These are phyloP conservation scores for Nicotiana paniculata DNA, from an alignment of 257 asterid genomes.

Conservation along the genomic window DNA sequence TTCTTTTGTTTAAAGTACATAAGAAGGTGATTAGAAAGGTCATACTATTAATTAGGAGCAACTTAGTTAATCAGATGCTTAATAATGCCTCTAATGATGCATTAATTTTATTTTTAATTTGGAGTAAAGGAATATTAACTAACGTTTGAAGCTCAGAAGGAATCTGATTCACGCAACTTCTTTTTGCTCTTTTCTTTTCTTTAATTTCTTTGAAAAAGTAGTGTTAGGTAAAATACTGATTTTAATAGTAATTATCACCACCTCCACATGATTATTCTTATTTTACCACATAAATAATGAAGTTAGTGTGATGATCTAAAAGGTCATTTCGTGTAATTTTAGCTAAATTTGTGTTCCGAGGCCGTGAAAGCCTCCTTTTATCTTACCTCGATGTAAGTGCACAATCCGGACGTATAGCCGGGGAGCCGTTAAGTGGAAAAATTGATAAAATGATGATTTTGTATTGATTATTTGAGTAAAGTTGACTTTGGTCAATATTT, in stretches of 20 bases:
- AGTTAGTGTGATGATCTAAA: no score
- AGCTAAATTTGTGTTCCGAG: no score
- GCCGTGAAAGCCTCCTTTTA: no score
- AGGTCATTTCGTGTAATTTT: no score
- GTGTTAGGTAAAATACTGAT: not conserved
- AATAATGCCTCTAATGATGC: not conserved
- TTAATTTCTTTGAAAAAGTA: not conserved
- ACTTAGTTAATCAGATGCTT: not conserved
- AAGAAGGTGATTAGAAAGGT: not conserved
- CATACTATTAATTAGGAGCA: not conserved
- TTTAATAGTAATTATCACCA: not conserved
- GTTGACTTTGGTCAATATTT: no score
- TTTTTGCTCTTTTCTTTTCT: not conserved
- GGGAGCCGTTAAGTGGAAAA: no score
- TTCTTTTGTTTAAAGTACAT: not conserved
- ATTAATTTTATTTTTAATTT: not conserved
- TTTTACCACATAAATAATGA: no score
- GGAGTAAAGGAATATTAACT: not conserved
- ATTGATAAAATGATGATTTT: no score
- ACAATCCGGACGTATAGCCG: no score
- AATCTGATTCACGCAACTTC: not conserved
- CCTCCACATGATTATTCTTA: not conserved
- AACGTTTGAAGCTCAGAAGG: not conserved
- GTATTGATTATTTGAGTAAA: no score
- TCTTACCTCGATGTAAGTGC: no score